phyloP scores from a whole-genome alignment of 495 filamentous ascomycete genomes.

The Durotheca rogersii region DNA sequence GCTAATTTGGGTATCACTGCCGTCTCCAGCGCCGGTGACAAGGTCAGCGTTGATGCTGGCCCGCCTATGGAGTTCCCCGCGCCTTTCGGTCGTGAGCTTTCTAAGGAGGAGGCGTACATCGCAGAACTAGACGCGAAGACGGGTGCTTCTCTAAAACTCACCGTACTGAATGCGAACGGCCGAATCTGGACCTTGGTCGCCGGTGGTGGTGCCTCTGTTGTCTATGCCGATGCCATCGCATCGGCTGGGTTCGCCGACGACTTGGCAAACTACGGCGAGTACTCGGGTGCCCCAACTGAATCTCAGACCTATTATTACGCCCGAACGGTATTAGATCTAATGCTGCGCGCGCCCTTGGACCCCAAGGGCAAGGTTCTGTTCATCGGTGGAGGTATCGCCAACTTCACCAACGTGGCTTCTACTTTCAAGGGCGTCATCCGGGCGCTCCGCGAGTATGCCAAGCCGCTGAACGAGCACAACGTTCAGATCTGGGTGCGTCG shows the following conservation, averaged over 20 bases:
- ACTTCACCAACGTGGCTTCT: slow-evolving; percentile 96
- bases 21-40: slow-evolving; percentile 58
- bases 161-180: slow-evolving; percentile 85
- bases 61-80: slow-evolving; percentile 98
- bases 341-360: slow-evolving; percentile 86
- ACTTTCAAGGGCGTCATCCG: slow-evolving; percentile 99
- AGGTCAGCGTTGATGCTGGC: slow-evolving; percentile 93
- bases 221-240: slow-evolving; percentile 98
- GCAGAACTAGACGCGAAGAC: slow-evolving; percentile 98
- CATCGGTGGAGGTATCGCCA: slow-evolving; percentile 99
- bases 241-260: slow-evolving; percentile 93
- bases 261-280: slow-evolving; percentile 99
- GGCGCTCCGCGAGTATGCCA: slow-evolving; percentile 87
- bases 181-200: slow-evolving; percentile 98
- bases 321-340: slow-evolving; percentile 91
- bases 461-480: slow-evolving; percentile 88
- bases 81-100: slow-evolving; percentile 96
- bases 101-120: slow-evolving; percentile 98
- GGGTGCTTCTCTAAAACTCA: slow-evolving; percentile 96
- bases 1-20: slow-evolving; percentile 76
- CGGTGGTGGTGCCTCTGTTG: slow-evolving; percentile 98
- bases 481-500: slow-evolving; percentile 99
- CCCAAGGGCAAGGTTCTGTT: slow-evolving; percentile 97
- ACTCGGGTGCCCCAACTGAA: slow-evolving; percentile 97
- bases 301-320: slow-evolving; percentile 99